phyloP scores from a whole-genome alignment of 345 rosid species.

The Xanthoceras sorbifolium region DNA sequence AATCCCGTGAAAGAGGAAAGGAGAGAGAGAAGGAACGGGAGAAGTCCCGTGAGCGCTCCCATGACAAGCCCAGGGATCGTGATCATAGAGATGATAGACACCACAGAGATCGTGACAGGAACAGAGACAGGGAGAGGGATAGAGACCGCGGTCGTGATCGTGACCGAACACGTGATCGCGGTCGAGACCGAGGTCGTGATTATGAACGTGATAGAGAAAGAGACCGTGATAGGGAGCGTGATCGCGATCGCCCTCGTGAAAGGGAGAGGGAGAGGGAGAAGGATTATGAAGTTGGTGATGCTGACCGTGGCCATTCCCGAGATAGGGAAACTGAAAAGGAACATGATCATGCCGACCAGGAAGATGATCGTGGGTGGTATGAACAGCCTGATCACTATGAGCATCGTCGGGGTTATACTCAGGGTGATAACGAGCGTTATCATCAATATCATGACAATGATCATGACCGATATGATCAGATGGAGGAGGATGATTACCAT shows the following conservation, averaged over 20 bases:
- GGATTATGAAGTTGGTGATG: conserved; percentile 54
- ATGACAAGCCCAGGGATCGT: conserved; percentile 80
- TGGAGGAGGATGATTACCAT: conserved; percentile 67
- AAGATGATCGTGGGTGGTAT: conserved; percentile 55
- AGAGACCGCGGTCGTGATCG: conserved; percentile 60
- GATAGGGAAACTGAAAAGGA: conserved; percentile 68
- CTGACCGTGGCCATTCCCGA: conserved; percentile 60
- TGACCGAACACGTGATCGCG: conserved; percentile 42
- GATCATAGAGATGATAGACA: conserved; percentile 83
- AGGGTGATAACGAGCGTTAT: conserved; percentile 60
- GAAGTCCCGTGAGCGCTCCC: conserved; percentile 74
- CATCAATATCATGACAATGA: conserved; percentile 57
- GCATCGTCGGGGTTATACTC: conserved; percentile 46
- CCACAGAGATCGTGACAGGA: conserved; percentile 75
- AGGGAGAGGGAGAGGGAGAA: conserved; percentile 46
- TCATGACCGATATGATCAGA: conserved; percentile 56
- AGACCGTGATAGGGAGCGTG: conserved; percentile 56
- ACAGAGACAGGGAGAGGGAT: conserved; percentile 58
- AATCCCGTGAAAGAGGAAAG: conserved; percentile 81
- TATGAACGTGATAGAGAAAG: conserved; percentile 56
- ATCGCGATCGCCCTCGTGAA: conserved; percentile 41
- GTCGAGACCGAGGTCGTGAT: conserved; percentile 43
- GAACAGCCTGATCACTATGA: conserved; percentile 61
- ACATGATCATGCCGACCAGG: conserved; percentile 53
- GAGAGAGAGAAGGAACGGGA: conserved; percentile 75